Evolutionary conservation across 2,329 filamentous ascomycete species (phyloP), one percentile per base, ranked within the genome.

Genomic region (Nigrospora osmanthi): DNA sequence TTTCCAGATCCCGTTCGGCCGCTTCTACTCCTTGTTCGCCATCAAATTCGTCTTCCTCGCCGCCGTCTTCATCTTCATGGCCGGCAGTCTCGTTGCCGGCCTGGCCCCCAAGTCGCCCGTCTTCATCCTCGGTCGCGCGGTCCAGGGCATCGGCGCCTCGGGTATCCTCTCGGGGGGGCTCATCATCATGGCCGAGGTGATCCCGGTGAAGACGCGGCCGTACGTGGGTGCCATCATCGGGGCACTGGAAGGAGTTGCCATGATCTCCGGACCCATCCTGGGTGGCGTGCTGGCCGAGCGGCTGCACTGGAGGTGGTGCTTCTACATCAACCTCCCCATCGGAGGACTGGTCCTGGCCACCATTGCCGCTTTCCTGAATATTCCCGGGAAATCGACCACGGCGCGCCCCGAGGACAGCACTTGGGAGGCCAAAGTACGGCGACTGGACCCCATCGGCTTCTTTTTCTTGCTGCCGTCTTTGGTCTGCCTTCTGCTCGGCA

Each of bases 401-500:
- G 38, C 38, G 1, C 46, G 45, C 19, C 49, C 48, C 3, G 35
- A 47, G 16, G 40, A 51, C 7, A 47, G 54, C 34, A 39, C 52
- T 0, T 42, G 53, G 11, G 3, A 42, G 9, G 16, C 54, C 33
- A 53, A 51, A 14, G 11, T 56, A 14, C 52, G 51, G 47, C 52
- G 42, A 23, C 56, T 62, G 42, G 58, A 62, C 40, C 56, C 51
- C 11, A 33, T 57, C 14, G 59, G 58, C n/a, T 57, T 54, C 3
- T 13, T 56, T 2, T 36, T 59, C 40, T 53, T 62, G 44, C 53
- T 61, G 43, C 53, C 57, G 16, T 47, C 65, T n/a, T 63, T 72
- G 34, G 56, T 72, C 39, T 72, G 68, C 45, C 62, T 73, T 10
- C 50, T 74, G 2, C 57, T 75, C 7, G 71, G 71, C 4, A 58